Conservation (phyloP, 2,329 filamentous ascomycete genomes). For the Purpureocillium takamizusanense region DNA sequence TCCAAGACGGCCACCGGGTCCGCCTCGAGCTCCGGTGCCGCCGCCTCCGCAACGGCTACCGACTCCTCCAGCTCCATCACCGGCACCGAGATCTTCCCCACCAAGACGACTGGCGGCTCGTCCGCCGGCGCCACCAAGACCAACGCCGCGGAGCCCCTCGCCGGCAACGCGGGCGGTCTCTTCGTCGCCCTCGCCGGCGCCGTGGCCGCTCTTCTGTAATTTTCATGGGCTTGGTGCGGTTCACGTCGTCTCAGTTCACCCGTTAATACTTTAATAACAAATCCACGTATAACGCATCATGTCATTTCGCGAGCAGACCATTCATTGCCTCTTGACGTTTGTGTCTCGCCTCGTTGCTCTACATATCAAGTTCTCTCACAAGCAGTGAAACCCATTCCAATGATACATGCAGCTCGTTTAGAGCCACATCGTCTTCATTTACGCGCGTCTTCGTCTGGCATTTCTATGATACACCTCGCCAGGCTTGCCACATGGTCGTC, state of each 20-base stretch:
- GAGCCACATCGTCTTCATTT: background rate
- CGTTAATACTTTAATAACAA: no score
- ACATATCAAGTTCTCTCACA: no score
- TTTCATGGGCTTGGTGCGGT: no score
- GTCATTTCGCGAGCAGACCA: no score
- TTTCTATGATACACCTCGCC: background rate
- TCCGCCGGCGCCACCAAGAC: conserved; percentile 13
- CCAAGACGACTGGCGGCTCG: conserved; percentile 7
- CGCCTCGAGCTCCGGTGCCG: conserved; percentile 3
- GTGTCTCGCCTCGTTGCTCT: no score
- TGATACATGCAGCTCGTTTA: background rate
- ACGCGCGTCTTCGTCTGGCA: background rate
- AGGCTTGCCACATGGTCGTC: background rate
- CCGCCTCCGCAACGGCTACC: conserved; percentile 12
- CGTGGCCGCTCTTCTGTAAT: conserved; percentile 26
- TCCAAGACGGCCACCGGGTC: conserved; percentile 10
- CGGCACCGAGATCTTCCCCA: conserved; percentile 5
- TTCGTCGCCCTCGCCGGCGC: conserved; percentile 27
- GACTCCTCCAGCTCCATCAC: conserved; percentile 11
- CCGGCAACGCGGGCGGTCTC: conserved; percentile 21
- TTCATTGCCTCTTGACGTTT: no score
- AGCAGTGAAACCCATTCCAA: no score
- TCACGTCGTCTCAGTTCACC: no score
- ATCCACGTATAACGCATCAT: no score
- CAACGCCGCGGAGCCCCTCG: conserved; percentile 14